Evolutionary conservation across 345 rosid species (phyloP).

Genomic region (Citrus cavaleriei): DNA sequence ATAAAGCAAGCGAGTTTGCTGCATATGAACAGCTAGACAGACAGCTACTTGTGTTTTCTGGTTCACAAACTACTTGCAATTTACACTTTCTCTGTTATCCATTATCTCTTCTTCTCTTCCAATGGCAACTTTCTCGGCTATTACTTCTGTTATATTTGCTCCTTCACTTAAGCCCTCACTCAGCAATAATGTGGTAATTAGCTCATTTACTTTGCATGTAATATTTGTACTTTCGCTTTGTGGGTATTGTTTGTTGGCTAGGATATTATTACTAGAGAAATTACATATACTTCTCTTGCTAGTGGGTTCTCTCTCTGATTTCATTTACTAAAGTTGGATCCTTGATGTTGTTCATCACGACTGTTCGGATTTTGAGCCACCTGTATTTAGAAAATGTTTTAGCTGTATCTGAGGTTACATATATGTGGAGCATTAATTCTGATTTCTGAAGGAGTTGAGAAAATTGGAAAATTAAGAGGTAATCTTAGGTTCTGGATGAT

Average conservation of each 20-base stretch:
- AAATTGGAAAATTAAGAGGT: not conserved
- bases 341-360: not conserved
- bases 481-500: not conserved
- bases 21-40: not conserved
- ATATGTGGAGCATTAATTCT: not conserved
- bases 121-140: constrained; percentile 28
- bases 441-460: too few relatives aligned
- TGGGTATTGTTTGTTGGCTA: not conserved
- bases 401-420: not conserved
- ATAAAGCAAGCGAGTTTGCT: not conserved
- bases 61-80: not conserved
- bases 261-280: not conserved
- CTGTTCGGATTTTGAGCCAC: not conserved
- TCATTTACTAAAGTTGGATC: not conserved
- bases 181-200: constrained; percentile 19
- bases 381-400: not conserved
- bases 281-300: not conserved
- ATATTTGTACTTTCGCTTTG: not conserved
- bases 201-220: not conserved
- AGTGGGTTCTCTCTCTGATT: not conserved
- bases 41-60: not conserved
- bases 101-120: not conserved
- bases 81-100: constrained; percentile 1
- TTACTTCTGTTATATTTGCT: constrained; percentile 16
- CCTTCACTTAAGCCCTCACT: constrained; percentile 18